These are phyloP conservation scores for Sugiyamaella smithiae DNA, from an alignment of 805 yeast species.

Conservation along the genomic window DNA sequence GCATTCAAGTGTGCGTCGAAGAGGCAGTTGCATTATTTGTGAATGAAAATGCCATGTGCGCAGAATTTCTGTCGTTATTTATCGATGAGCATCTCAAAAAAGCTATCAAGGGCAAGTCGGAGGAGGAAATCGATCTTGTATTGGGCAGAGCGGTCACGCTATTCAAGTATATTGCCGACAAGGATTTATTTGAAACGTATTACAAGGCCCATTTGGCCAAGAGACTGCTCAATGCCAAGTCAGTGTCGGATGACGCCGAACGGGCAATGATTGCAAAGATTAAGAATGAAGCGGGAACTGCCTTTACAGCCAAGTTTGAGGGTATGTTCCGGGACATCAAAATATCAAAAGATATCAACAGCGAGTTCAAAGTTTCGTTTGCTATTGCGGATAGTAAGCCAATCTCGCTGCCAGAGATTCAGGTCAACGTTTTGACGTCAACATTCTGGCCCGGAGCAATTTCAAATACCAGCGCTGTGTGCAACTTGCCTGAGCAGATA, in stretches of 20 bases:
- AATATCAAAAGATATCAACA: constrained; percentile 48
- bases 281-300: constrained; percentile 73
- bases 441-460: constrained; percentile 67
- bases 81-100: constrained; percentile 57
- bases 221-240: constrained; percentile 55
- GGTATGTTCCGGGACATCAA: constrained; percentile 84
- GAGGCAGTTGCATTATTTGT: constrained; percentile 61
- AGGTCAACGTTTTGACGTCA: constrained; percentile 55
- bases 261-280: constrained; percentile 62
- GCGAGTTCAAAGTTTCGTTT: constrained; percentile 36
- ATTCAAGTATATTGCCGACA: constrained; percentile 69
- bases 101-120: constrained; percentile 45
- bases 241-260: constrained; percentile 59
- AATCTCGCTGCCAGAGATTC: constrained; percentile 36
- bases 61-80: constrained; percentile 56
- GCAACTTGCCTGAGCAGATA: constrained; percentile 43
- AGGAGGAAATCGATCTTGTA: constrained; percentile 45
- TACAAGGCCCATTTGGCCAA: constrained; percentile 86
- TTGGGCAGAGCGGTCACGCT: constrained; percentile 58
- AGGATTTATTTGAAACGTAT: constrained; percentile 79
- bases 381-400: constrained; percentile 11
- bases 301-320: constrained; percentile 74
- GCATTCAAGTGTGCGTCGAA: constrained; percentile 54
- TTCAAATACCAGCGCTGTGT: constrained; percentile 28
- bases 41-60: constrained; percentile 46